Conservation (phyloP, 1,284 basidiomycete genomes). For the Leccinum griseonigrum region DNA sequence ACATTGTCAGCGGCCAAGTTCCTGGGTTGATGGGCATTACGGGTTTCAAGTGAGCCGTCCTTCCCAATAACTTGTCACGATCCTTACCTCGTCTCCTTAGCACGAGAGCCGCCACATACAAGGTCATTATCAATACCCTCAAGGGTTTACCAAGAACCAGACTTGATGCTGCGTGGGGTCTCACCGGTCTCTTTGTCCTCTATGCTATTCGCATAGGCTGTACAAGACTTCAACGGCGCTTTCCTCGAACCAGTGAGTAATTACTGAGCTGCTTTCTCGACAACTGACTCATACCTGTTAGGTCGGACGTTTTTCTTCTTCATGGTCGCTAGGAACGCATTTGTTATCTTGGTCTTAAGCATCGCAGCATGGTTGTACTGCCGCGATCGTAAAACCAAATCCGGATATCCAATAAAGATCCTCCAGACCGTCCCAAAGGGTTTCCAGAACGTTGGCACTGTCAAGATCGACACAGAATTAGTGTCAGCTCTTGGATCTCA, state of each 20-base stretch:
- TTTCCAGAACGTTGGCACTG: slow-evolving; percentile 75
- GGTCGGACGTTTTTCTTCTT: slow-evolving; percentile 85
- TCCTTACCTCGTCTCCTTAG: slow-evolving; percentile 35
- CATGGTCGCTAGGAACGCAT: slow-evolving; percentile 81
- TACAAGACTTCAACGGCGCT: slow-evolving; percentile 57
- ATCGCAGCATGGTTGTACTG: slow-evolving; percentile 84
- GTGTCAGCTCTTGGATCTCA: slow-evolving; percentile 72
- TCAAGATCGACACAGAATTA: slow-evolving; percentile 63
- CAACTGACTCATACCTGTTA: slow-evolving; percentile 23
- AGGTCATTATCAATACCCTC: slow-evolving; percentile 89
- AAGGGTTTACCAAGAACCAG: slow-evolving; percentile 74
- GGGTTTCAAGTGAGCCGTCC: slow-evolving; percentile 69
- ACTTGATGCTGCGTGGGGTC: slow-evolving; percentile 89
- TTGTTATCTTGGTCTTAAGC: slow-evolving; percentile 84
- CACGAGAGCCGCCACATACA: slow-evolving; percentile 82
- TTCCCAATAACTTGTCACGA: not conserved
- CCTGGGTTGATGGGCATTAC: slow-evolving; percentile 84
- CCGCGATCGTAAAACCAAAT: slow-evolving; percentile 53
- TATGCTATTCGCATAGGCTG: slow-evolving; percentile 76
- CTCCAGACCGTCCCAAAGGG: slow-evolving; percentile 82
- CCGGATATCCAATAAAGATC: slow-evolving; percentile 84
- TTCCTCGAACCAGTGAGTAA: slow-evolving; percentile 60
- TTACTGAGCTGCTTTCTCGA: not conserved
- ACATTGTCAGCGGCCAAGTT: slow-evolving; percentile 84
- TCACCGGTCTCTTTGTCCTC: slow-evolving; percentile 72